A percentile compares a stretch with the other conserved stretches of the same genome.
Evolutionary conservation across 2,329 filamentous ascomycete species (phyloP).

Genomic region (Corinectria fuckeliana): DNA sequence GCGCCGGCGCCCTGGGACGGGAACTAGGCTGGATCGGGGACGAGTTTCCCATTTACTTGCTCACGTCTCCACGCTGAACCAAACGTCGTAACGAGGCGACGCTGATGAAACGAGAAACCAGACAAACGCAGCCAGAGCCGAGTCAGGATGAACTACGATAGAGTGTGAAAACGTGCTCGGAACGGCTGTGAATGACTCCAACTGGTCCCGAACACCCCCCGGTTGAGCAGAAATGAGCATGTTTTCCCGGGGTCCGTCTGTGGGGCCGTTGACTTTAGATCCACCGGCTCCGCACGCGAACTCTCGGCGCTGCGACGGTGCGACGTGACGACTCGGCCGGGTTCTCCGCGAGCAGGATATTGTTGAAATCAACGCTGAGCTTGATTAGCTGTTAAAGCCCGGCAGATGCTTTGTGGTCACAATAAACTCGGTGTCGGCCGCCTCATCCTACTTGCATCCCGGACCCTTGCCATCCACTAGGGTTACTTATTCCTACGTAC

Average conservation of each 20-base stretch:
- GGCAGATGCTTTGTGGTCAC: background rate
- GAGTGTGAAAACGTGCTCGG: background rate
- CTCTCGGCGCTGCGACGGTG: background rate
- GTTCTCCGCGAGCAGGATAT: background rate
- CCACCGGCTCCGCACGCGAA: slow-evolving; percentile 17
- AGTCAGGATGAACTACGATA: slow-evolving; percentile 1
- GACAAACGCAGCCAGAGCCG: background rate
- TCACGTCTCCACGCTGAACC: slow-evolving; percentile 16
- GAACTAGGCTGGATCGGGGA: slow-evolving; percentile 32
- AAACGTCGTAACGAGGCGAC: slow-evolving; percentile 14
- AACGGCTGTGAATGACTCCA: background rate
- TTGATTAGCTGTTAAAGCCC: background rate
- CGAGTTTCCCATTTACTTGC: slow-evolving; percentile 32
- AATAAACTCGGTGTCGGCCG: slow-evolving; percentile 4
- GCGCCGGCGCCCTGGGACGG: slow-evolving; percentile 23
- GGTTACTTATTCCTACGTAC: background rate
- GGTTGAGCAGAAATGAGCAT: slow-evolving; percentile 48
- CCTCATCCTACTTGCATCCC: background rate
- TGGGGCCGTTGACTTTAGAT: slow-evolving; percentile 12
- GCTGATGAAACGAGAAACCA: slow-evolving; percentile 16
- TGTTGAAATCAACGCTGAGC: background rate
- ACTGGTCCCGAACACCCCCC: background rate
- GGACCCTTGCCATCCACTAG: background rate
- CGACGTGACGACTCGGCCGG: slow-evolving; percentile 3
- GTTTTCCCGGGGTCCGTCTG: slow-evolving; percentile 39